Evolutionary conservation across 2,329 filamentous ascomycete species (phyloP), one percentile per base, ranked within the genome.

Genomic region (Malbranchea cinnamomea): DNA sequence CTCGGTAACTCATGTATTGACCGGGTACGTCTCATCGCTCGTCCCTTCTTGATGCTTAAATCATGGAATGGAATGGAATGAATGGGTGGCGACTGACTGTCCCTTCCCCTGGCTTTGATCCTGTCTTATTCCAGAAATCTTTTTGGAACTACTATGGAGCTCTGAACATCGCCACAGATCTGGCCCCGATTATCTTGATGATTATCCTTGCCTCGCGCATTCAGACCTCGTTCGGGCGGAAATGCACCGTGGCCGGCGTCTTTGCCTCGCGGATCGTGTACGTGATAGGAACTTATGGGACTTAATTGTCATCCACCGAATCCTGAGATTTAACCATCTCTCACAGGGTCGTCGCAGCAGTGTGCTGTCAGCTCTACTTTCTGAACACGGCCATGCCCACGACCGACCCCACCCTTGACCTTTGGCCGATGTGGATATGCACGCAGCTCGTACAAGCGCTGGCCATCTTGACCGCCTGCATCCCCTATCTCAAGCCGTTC

Each of bases 401-500:
- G 10, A 19, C 35, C 23, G 44, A 50, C 19, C 22, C 43, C 10
- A 38, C 41, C 4, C 41, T 49, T n/a, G 44, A 46, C 16, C 45
- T 42, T 35, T 50, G 46, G 46, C 45, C 33, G 5, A 43, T 42
- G 9, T 26, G 40, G 6, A 34, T 47, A 6, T 42, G 45, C 37
- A 43, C 40, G 7, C 44, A 47, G 30, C 28, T 41, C 6, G 34
- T 49, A 4, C 42, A 44, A 25, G 39, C 41, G 10, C 35, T 49
- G 19, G 40, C 40, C 4, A 46, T 49, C 9, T 30, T 45, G 5
- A 48, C 47, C 9, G 44, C 44, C 6, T 47, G 42, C 28, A 37
- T 49, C 10, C 43, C 46, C 1, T 49, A 47, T 32, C 41, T 43
- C 15, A 48, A 45, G 18, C 36, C 45, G 2, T 46, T 49, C 26